Percentiles rank a stretch among this genome's conserved stretches.
phyloP scores from a whole-genome alignment of 495 filamentous ascomycete species.

The Tuber microsphaerosporum region DNA sequence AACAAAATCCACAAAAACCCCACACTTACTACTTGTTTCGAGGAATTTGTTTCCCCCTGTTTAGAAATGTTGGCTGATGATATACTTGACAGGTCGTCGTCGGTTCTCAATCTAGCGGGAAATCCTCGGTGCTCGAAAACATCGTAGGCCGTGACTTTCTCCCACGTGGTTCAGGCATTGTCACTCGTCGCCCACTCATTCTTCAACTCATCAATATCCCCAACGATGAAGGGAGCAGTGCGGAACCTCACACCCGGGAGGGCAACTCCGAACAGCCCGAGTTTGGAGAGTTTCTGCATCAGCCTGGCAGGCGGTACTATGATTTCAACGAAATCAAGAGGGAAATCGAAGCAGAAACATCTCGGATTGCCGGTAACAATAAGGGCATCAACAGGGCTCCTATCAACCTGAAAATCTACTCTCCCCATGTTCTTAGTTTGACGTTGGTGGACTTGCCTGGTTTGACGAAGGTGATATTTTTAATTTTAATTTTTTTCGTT shows the following conservation, averaged over 20 bases:
- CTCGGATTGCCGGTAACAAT: conserved; percentile 90
- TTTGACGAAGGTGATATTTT: conserved; percentile 71
- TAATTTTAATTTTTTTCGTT: conserved; percentile 1
- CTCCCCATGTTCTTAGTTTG: conserved; percentile 90
- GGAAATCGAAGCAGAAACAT: conserved; percentile 95
- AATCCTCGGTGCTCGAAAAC: conserved; percentile 98
- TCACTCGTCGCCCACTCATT: conserved; percentile 87
- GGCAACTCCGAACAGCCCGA: conserved; percentile 61
- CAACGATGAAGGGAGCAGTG: conserved; percentile 62
- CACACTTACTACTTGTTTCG: conserved; percentile 41
- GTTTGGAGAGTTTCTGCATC: conserved; percentile 97
- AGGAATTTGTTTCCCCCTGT: conserved; percentile 23
- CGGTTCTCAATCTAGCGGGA: conserved; percentile 95
- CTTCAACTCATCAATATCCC: conserved; percentile 97
- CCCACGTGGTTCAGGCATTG: conserved; percentile 91
- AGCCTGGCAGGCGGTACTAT: conserved; percentile 79
- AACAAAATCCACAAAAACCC: background rate
- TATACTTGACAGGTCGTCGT: conserved; percentile 72
- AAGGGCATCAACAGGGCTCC: conserved; percentile 97
- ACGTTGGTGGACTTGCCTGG: conserved; percentile 95
- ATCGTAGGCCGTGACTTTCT: conserved; percentile 97
- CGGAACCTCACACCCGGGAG: conserved; percentile 62
- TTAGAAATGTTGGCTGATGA: conserved; percentile 25
- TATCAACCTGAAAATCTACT: conserved; percentile 98
- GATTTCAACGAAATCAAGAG: conserved; percentile 89